Base-by-base conservation (phyloP, 2,329 filamentous ascomycete genomes). In the Fusarium beomiforme region DNA sequence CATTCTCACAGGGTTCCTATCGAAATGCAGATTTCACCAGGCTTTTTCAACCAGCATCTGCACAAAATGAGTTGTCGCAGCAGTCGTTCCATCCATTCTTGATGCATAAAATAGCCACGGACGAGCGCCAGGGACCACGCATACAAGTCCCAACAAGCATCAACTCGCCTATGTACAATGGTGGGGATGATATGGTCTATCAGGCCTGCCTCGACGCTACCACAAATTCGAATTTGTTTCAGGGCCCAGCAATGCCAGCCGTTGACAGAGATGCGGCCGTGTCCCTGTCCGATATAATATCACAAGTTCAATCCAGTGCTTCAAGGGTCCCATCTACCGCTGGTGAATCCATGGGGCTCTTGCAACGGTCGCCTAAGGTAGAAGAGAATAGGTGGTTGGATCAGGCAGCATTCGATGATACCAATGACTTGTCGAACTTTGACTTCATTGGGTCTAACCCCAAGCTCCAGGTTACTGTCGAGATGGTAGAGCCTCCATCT, bases 281-380 rank as follows among this genome's bases (percentile, higher is more conserved):
- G 24, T 59, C 58, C 12, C 14, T 61, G 12, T 49, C 50, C 23
- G 41, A 49, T 33, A 39, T 53, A 26, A 6, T 33, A 14, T 64
- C 59, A 5, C 58, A 64, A 31, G 56, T 64, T 17, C 69, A 69
- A 11, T 69, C 59, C 24, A 69, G 55, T 44, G 44, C 59, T 21
- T 71, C 69, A 11, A 64, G 62, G 41, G 69, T 60, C 34, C 50
- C 69, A 21, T 69, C 69, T 34, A 71, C 64, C 13, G 24, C 67
- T 21, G 69, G 69, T 14, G 69, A 71, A 33, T 59, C 64, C 7
- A 54, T 49, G 29, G 26, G 42, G 6, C 19, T 61, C 36, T 55
- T 65, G 17, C 49, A 55, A 9, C 47, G 31, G 16, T 71, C 69
- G 7, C 59, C 69, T 13, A 59, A 59, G 21, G n/a, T 49, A 10